Conservation (phyloP, 176 grass and related monocot species). For the Oryza rufipogon region DNA sequence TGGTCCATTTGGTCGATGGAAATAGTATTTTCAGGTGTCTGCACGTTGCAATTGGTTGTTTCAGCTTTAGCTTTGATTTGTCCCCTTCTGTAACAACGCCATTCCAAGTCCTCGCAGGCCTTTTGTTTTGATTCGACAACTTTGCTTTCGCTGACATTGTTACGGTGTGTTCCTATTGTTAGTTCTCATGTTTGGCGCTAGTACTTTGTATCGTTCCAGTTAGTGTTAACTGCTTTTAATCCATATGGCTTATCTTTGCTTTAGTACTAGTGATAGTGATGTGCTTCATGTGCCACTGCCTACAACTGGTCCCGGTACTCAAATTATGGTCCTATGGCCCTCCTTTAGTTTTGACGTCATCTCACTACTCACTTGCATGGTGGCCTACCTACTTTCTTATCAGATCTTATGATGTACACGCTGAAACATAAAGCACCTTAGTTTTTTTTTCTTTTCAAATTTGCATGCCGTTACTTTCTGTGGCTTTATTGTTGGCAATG, state of each 20-base stretch:
- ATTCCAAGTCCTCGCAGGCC: background rate
- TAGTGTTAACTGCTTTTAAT: background rate
- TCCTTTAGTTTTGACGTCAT: slow-evolving; percentile 12
- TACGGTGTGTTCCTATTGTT: slow-evolving; percentile 19
- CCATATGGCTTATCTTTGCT: background rate
- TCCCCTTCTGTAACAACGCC: background rate
- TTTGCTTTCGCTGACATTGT: slow-evolving; percentile 23
- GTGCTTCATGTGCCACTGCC: slow-evolving; percentile 10
- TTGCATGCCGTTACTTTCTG: background rate
- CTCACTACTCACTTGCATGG: background rate
- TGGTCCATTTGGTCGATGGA: background rate
- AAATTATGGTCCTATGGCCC: slow-evolving; percentile 6
- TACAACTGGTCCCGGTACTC: slow-evolving; percentile 17
- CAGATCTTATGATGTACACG: slow-evolving; percentile 13
- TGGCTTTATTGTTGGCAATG: background rate
- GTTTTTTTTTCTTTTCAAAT: background rate
- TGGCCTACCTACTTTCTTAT: slow-evolving; percentile 25
- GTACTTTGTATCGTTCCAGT: slow-evolving; percentile 7
- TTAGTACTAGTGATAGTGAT: slow-evolving; percentile 10
- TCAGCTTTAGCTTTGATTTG: slow-evolving; percentile 12
- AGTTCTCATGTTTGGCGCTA: slow-evolving; percentile 8
- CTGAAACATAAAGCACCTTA: background rate
- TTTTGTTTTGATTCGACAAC: slow-evolving; percentile 12
- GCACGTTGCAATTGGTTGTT: background rate
- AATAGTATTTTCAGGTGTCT: background rate